Conservation (phyloP, 768 basidiomycete species). For the Mycena pura region DNA sequence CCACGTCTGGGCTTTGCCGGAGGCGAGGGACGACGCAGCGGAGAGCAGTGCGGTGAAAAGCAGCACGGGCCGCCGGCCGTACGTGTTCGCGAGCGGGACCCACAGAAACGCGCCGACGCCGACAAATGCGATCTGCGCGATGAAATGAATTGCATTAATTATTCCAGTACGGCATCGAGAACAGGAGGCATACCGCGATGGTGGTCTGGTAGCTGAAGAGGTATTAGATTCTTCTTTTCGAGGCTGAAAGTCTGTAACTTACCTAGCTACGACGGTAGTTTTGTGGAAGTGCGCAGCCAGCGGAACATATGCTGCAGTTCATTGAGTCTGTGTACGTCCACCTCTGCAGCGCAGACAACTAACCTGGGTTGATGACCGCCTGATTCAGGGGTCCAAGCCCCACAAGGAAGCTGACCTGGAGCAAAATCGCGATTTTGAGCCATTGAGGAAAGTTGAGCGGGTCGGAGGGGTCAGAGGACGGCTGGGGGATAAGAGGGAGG, state of each 20-base stretch:
- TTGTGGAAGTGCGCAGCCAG: constrained; percentile 30
- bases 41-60: constrained; percentile 29
- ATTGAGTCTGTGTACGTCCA: background rate
- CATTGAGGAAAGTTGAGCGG: constrained; percentile 32
- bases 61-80: constrained; percentile 29
- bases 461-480: constrained; percentile 31
- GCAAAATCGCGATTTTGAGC: constrained; percentile 28
- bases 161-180: background rate
- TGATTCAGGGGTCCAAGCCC: constrained; percentile 28
- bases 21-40: constrained; percentile 26
- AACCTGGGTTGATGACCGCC: constrained; percentile 28
- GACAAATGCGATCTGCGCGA: constrained; percentile 24
- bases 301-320: constrained; percentile 28
- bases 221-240: background rate
- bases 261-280: constrained; percentile 31
- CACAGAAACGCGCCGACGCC: constrained; percentile 29
- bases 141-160: too few relatives aligned
- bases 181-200: constrained; percentile 5
- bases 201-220: constrained; percentile 25
- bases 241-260: too few relatives aligned
- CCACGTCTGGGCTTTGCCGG: constrained; percentile 29
- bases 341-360: background rate
- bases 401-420: constrained; percentile 27
- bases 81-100: constrained; percentile 29
- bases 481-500: constrained; percentile 36